Base-by-base conservation (phyloP, 768 basidiomycete species). In the Rhizopogon vulgaris region DNA sequence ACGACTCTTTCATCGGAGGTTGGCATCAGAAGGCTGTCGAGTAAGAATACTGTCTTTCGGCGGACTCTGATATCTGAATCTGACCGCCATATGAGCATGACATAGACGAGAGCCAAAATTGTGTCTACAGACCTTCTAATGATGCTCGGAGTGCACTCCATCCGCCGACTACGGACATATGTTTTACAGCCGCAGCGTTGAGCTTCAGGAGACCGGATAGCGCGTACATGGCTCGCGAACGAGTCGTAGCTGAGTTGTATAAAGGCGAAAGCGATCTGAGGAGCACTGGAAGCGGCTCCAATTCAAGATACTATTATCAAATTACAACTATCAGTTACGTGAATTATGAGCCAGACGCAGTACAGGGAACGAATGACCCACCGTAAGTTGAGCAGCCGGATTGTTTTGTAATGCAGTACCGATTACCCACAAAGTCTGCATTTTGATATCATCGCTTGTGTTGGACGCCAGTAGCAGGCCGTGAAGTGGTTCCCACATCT, bases 381-480 rank as follows among this genome's bases (percentile, higher is more conserved):
- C 89, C 3, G 82, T 79, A 49, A 78, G 73, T 57, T 94, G 93
- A 0, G 93, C 90, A 8, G 82, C 72, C 0, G 91, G 90, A 56
- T 94, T 95, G 60, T 95, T 94, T 65, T 94, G 91, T 5, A 94
- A 62, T 0, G 93, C 90, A 0, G 93, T 95, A 6, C 93, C 93
- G 24, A 90, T 77, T 0, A 94, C 83, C 93, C 93, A 95, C 9
- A 94, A 69, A 0, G 82, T 79, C 54, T 88, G 83, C 54, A 76
- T 69, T 59, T 79, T 83, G 24, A 94, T 75, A 25, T 71, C 72
- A n/a, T 80, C 76, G 0, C 85, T 76, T 2, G 82, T 76, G 0
- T 71, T 63, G 6, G 79, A 66, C 4, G 78, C 73, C 7, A 72
- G 75, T 36, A 90, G 63, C n/a, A 94, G 73, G 6, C 66, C 62